Conservation (phyloP, 768 basidiomycete genomes). For the Xanthoconium stramineum region DNA sequence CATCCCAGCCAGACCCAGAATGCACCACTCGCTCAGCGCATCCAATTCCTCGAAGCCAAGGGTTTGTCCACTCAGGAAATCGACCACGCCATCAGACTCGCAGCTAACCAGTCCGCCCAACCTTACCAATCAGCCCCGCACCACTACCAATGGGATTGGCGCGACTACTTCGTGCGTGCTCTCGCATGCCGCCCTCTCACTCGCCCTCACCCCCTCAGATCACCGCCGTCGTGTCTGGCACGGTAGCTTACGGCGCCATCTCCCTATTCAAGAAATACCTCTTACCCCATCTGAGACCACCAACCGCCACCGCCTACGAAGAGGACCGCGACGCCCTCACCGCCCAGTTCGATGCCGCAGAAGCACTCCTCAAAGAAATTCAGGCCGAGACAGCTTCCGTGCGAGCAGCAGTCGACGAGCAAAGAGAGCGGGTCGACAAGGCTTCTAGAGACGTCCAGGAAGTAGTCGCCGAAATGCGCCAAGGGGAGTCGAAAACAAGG, state of each 20-base stretch:
- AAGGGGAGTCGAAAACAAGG: conserved; percentile 72
- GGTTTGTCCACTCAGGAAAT: conserved; percentile 84
- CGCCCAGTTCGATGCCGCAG: conserved; percentile 88
- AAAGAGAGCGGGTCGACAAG: conserved; percentile 67
- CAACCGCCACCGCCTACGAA: conserved; percentile 85
- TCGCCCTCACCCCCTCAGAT: conserved; percentile 54
- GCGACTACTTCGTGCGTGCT: conserved; percentile 87
- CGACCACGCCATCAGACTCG: conserved; percentile 74
- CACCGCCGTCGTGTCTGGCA: conserved; percentile 86
- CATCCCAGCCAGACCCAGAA: conserved; percentile 56
- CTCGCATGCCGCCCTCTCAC: background rate
- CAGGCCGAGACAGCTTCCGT: conserved; percentile 74
- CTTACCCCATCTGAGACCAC: conserved; percentile 86
- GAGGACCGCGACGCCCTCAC: conserved; percentile 79
- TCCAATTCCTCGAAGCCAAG: conserved; percentile 95
- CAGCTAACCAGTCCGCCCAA: conserved; percentile 33
- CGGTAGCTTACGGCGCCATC: conserved; percentile 74
- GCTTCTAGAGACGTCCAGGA: conserved; percentile 69
- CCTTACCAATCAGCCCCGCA: conserved; percentile 46
- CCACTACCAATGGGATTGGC: conserved; percentile 82
- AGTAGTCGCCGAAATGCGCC: conserved; percentile 71
- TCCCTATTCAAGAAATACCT: conserved; percentile 90
- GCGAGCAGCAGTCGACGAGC: conserved; percentile 69
- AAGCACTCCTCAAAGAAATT: conserved; percentile 76
- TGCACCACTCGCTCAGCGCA: conserved; percentile 76